Conservation (phyloP, 352 stramenopile genomes). For the Phytophthora uliginosa region DNA sequence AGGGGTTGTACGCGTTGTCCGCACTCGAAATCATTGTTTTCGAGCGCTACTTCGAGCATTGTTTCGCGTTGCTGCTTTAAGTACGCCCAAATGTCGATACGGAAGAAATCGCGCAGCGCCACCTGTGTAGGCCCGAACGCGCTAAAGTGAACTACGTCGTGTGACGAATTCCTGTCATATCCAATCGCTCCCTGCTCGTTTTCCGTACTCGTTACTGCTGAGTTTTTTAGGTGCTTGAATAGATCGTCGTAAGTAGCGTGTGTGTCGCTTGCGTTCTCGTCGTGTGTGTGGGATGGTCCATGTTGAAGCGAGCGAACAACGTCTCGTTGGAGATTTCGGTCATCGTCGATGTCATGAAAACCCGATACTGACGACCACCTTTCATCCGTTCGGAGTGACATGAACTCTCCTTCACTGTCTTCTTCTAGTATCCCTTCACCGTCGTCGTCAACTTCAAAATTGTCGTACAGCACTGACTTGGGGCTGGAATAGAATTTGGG, state of each 20-base stretch:
- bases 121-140: constrained; percentile 64
- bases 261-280: background rate
- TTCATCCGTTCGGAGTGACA: constrained; percentile 21
- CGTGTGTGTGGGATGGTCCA: constrained; percentile 3
- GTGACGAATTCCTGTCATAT: constrained; percentile 5
- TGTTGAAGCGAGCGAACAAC: constrained; percentile 58
- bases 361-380: constrained; percentile 16
- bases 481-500: constrained; percentile 24
- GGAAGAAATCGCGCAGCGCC: constrained; percentile 54
- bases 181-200: background rate
- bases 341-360: constrained; percentile 18
- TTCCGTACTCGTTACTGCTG: background rate
- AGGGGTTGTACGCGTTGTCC: constrained; percentile 62
- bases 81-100: constrained; percentile 80
- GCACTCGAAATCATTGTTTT: constrained; percentile 60
- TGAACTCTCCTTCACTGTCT: constrained; percentile 35
- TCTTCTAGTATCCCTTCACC: constrained; percentile 14
- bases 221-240: constrained; percentile 10
- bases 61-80: constrained; percentile 64
- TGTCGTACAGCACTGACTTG: constrained; percentile 25
- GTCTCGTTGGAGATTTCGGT: constrained; percentile 39
- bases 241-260: background rate
- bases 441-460: constrained; percentile 26
- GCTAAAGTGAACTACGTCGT: constrained; percentile 67
- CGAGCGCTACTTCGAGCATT: constrained; percentile 71